A percentile compares a stretch with the other conserved stretches of the same genome.
phyloP scores from a whole-genome alignment of 2,329 filamentous ascomycete species.

The Penicillium hesseltinei region DNA sequence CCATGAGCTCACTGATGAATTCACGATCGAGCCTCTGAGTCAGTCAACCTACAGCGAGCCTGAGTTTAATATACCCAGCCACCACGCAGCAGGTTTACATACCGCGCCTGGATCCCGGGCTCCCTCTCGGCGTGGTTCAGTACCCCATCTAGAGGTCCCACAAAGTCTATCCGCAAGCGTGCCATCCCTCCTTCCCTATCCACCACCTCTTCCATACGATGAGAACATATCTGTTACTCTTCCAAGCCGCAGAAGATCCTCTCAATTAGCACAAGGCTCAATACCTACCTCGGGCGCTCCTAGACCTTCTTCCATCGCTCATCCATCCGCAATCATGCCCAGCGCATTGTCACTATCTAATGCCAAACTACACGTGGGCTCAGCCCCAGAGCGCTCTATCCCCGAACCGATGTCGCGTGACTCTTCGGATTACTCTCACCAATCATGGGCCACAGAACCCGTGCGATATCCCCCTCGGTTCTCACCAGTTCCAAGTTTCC shows the following conservation, averaged over 20 bases:
- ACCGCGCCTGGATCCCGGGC: constrained; percentile 28
- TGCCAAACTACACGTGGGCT: constrained; percentile 22
- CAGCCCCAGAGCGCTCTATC: constrained; percentile 28
- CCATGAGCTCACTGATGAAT: constrained; percentile 24
- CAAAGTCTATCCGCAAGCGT: constrained; percentile 30
- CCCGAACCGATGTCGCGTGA: constrained; percentile 36
- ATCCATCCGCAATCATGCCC: constrained; percentile 39
- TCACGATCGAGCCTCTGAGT: constrained; percentile 25
- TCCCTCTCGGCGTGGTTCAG: constrained; percentile 24
- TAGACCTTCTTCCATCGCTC: constrained; percentile 16
- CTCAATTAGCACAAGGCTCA: constrained; percentile 12
- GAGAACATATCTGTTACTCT: constrained; percentile 34
- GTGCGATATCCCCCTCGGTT: constrained; percentile 28
- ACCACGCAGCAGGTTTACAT: constrained; percentile 19
- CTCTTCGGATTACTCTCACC: constrained; percentile 34
- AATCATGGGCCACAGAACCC: constrained; percentile 41
- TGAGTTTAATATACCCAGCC: constrained; percentile 22
- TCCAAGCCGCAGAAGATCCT: constrained; percentile 19
- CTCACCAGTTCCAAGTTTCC: constrained; percentile 22
- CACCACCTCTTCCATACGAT: constrained; percentile 33
- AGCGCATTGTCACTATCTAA: constrained; percentile 26
- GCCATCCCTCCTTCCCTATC: constrained; percentile 25
- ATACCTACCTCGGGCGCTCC: constrained; percentile 10
- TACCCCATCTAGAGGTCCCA: constrained; percentile 15
- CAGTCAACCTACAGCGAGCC: constrained; percentile 36